Conservation (phyloP, 2,329 filamentous ascomycete genomes). For the Nakataea oryzae region DNA sequence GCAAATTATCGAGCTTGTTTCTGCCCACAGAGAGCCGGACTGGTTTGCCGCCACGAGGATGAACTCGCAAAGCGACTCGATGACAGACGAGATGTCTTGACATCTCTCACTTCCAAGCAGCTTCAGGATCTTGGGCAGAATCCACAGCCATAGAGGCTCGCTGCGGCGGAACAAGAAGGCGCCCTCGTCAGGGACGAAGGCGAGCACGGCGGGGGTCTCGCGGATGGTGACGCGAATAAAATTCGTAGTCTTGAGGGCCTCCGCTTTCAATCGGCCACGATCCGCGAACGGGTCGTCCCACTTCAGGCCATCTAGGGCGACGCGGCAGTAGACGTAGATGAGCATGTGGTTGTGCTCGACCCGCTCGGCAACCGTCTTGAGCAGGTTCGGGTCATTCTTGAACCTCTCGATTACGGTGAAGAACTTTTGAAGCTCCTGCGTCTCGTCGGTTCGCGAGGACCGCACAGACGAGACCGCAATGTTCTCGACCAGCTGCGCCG, state of each 20-base stretch:
- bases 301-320: constrained; percentile 61
- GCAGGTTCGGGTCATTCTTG: constrained; percentile 36
- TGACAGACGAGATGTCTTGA: constrained; percentile 33
- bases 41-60: constrained; percentile 33
- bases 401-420: constrained; percentile 44
- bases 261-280: constrained; percentile 38
- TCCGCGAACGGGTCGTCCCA: constrained; percentile 60
- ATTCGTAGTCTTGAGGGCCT: constrained; percentile 62
- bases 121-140: constrained; percentile 46
- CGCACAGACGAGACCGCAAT: constrained; percentile 52
- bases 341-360: constrained; percentile 74
- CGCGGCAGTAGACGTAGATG: constrained; percentile 72
- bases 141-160: constrained; percentile 57
- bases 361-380: constrained; percentile 55
- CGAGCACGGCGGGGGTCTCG: constrained; percentile 62
- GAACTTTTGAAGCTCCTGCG: constrained; percentile 65
- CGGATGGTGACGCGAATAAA: constrained; percentile 67
- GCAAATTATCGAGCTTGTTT: constrained; percentile 29
- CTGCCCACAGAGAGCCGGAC: constrained; percentile 35
- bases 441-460: constrained; percentile 41
- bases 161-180: constrained; percentile 40
- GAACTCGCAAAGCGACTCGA: constrained; percentile 42
- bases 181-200: constrained; percentile 28
- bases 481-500: constrained; percentile 77
- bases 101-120: constrained; percentile 44